Conservation (phyloP, 2,329 filamentous ascomycete genomes). For the Botrytis tulipae region DNA sequence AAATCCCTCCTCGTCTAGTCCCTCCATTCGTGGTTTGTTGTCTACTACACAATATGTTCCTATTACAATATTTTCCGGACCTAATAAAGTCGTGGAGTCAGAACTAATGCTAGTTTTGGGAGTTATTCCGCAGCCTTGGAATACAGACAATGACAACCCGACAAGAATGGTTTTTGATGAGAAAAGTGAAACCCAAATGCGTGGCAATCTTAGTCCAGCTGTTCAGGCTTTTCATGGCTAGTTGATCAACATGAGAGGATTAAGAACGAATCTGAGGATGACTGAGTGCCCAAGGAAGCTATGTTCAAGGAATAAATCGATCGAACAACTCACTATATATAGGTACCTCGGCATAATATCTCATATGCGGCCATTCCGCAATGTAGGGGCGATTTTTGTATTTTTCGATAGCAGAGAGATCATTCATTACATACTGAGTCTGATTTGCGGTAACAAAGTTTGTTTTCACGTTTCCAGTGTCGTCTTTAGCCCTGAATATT, state of each 20-base stretch:
- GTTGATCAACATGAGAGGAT: too few species aligned
- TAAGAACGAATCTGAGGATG: neutral
- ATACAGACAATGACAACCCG: neutral
- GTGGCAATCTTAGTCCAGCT: neutral
- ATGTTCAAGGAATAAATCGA: neutral
- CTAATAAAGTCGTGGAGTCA: neutral
- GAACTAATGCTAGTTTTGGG: neutral
- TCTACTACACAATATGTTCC: conserved; percentile 61
- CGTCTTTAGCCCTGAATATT: conserved; percentile 27
- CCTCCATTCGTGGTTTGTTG: conserved; percentile 48
- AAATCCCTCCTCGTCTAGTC: conserved; percentile 47
- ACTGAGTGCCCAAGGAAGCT: neutral
- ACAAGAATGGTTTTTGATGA: neutral
- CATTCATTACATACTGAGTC: conserved; percentile 28
- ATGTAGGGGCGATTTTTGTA: conserved; percentile 29
- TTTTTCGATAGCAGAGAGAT: conserved; percentile 26
- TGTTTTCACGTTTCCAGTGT: conserved; percentile 20
- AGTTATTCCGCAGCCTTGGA: rapidly evolving
- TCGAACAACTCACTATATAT: conserved; percentile 24
- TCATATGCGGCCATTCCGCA: conserved; percentile 27
- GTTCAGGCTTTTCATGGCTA: neutral
- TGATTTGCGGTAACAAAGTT: conserved; percentile 23
- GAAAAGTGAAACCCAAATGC: neutral
- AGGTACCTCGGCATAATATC: conserved; percentile 35
- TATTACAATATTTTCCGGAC: conserved; percentile 44